Percentiles rank a stretch among this genome's conserved stretches.
Evolutionary conservation across 495 filamentous ascomycete species (phyloP).

Genomic region (Annulohypoxylon bovei): DNA sequence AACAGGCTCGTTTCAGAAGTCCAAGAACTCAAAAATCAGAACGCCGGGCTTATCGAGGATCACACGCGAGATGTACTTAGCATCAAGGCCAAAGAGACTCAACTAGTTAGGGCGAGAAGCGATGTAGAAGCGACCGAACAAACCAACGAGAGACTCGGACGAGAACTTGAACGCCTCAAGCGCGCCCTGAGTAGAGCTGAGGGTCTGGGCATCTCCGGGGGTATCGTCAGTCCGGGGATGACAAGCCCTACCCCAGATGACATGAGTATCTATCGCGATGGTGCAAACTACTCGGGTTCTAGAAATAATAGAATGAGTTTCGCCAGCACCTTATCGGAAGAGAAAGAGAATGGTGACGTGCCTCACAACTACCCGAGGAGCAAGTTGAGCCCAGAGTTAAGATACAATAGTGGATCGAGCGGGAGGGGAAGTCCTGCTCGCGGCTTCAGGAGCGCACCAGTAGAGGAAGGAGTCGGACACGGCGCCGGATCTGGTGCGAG

Average conservation of each 20-base stretch:
- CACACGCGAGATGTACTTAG: constrained; percentile 94
- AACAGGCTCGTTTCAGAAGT: constrained; percentile 79
- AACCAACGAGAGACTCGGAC: constrained; percentile 79
- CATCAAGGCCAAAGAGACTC: constrained; percentile 98
- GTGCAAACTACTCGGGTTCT: constrained; percentile 50
- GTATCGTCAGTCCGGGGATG: constrained; percentile 55
- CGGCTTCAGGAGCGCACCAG: constrained; percentile 50
- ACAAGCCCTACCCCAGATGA: constrained; percentile 60
- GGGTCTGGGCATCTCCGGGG: constrained; percentile 52
- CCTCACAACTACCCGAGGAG: constrained; percentile 52
- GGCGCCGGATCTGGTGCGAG: constrained; percentile 45
- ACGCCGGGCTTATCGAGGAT: constrained; percentile 96
- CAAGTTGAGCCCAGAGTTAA: constrained; percentile 64
- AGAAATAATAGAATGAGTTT: constrained; percentile 69
- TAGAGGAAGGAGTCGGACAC: constrained; percentile 41
- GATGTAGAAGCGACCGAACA: constrained; percentile 91
- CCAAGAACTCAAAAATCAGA: constrained; percentile 90
- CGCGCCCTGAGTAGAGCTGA: constrained; percentile 70
- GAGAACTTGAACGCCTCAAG: constrained; percentile 93
- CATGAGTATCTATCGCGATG: constrained; percentile 65
- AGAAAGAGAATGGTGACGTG: constrained; percentile 77
- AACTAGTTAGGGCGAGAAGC: constrained; percentile 87
- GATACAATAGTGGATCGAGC: constrained; percentile 62
- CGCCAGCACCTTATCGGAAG: constrained; percentile 78
- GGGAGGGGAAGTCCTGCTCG: constrained; percentile 65